Conservation (phyloP, 2,329 filamentous ascomycete species). For the Magnaporthiopsis poae region DNA sequence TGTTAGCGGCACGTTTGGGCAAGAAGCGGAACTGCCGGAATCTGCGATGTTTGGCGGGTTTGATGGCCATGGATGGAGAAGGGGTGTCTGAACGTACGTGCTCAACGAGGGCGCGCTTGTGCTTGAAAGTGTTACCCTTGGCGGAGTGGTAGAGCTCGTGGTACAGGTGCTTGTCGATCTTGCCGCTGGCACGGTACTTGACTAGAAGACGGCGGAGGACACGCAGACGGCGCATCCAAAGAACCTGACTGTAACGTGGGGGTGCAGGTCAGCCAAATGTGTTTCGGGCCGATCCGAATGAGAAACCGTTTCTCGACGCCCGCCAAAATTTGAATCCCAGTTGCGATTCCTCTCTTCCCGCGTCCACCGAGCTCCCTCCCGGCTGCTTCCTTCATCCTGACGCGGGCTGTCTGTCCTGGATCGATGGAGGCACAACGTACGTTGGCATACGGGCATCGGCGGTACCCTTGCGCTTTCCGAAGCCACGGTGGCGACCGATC, state of each 20-base stretch:
- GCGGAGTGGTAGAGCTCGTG: conserved; percentile 99
- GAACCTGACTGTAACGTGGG: conserved; percentile 61
- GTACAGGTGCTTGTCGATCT: conserved; percentile 99
- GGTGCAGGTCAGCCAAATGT: conserved; percentile 16
- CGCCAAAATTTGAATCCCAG: conserved; percentile 18
- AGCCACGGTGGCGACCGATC: conserved; percentile 94
- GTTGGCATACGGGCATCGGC: conserved; percentile 98
- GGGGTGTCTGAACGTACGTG: conserved; percentile 64
- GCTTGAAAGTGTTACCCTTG: conserved; percentile 99
- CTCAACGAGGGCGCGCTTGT: conserved; percentile 99
- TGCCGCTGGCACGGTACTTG: conserved; percentile 99
- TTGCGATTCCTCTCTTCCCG: background rate
- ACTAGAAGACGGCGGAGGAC: conserved; percentile 97
- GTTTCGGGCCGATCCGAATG: conserved; percentile 4
- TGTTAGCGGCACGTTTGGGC: background rate
- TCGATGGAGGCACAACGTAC: conserved; percentile 43
- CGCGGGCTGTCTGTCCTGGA: background rate
- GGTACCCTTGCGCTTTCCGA: conserved; percentile 99
- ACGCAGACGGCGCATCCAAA: conserved; percentile 99
- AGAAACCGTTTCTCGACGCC: conserved; percentile 11
- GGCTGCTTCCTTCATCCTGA: background rate
- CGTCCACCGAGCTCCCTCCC: background rate
- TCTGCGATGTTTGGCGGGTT: background rate
- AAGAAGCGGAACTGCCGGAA: background rate
- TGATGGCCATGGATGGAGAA: background rate